These are phyloP conservation scores for Solanum hybrid DNA, from an alignment of 305 asterid genomes.

Conservation along the genomic window DNA sequence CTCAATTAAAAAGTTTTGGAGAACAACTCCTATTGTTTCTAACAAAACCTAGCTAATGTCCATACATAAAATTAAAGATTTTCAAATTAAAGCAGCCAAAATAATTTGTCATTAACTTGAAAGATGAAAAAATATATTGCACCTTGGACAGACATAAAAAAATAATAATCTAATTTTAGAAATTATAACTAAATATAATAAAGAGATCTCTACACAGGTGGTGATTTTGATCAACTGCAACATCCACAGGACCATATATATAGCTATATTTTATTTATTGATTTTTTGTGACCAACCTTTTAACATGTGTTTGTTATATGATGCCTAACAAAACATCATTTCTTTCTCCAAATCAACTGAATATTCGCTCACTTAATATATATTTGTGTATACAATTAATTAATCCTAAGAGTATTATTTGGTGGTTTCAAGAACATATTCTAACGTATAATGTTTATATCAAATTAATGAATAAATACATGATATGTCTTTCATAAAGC, in stretches of 20 bases:
- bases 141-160: neutral
- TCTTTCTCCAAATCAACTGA: neutral
- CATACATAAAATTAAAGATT: neutral
- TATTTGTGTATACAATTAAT: neutral
- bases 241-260: neutral
- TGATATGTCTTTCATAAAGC: neutral
- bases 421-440: neutral
- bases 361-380: neutral
- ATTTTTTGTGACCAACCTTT: neutral
- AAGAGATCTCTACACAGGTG: neutral
- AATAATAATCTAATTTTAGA: neutral
- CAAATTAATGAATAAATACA: neutral
- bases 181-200: neutral
- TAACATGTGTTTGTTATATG: neutral
- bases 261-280: neutral
- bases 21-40: neutral
- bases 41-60: neutral
- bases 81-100: neutral
- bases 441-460: neutral
- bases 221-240: slow-evolving; percentile 3
- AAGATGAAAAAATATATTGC: neutral
- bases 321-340: neutral
- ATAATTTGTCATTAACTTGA: neutral
- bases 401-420: neutral
- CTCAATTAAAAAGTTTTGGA: neutral